Evolutionary conservation across 106 monocot genomes (phyloP).

Genomic region (Xerophyta viscosa): DNA sequence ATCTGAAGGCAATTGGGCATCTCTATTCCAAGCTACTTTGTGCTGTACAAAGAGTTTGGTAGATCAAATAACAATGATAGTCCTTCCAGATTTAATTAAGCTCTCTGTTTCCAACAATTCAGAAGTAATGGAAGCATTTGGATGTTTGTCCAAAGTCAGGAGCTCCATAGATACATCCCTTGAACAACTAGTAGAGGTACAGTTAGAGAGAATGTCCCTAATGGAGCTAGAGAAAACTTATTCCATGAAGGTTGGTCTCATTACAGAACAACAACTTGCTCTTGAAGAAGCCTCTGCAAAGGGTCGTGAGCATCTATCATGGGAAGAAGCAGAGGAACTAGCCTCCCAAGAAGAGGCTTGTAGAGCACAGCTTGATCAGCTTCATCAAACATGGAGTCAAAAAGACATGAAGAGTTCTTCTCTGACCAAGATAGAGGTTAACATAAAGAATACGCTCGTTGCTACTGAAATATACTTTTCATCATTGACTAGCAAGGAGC

Average conservation of each 20-base stretch:
- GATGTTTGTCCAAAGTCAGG: constrained; percentile 79
- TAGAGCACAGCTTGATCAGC: constrained; percentile 72
- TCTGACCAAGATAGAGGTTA: constrained; percentile 59
- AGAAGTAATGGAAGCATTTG: constrained; percentile 88
- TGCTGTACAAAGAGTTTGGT: constrained; percentile 33
- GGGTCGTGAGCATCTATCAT: constrained; percentile 81
- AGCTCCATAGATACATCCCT: constrained; percentile 76
- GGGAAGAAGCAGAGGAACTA: constrained; percentile 99
- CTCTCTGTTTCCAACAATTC: constrained; percentile 54
- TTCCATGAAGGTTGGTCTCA: constrained; percentile 63
- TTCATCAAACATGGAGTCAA: constrained; percentile 77
- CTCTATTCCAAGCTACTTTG: constrained; percentile 50
- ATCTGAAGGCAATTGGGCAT: constrained; percentile 46
- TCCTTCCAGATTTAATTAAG: constrained; percentile 74
- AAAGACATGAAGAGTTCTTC: constrained; percentile 55
- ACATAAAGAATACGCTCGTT: constrained; percentile 46
- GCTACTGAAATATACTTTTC: constrained; percentile 57
- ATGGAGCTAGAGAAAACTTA: constrained; percentile 82
- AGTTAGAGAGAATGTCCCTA: constrained; percentile 68
- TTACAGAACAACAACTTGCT: constrained; percentile 69
- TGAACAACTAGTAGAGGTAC: constrained; percentile 70
- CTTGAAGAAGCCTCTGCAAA: constrained; percentile 76
- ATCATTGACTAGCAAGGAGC: constrained; percentile 41
- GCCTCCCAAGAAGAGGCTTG: constrained; percentile 90
- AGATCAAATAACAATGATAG: constrained; percentile 57